Conservation (phyloP, 306 rosid species). For the Glycyrrhiza uralensis region DNA sequence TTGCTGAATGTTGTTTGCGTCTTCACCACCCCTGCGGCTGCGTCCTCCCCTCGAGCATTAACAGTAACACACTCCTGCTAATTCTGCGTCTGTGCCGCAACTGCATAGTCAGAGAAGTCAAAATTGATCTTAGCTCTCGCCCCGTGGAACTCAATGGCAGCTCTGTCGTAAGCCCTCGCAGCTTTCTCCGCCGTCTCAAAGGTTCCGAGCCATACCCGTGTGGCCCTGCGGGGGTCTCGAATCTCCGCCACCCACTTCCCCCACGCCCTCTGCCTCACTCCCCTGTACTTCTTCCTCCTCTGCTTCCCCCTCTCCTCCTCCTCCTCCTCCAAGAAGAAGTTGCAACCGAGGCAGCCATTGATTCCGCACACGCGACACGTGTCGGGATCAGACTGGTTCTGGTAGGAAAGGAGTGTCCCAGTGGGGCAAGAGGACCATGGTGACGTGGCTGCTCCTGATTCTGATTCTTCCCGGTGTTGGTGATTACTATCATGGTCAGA, state of each 20-base stretch:
- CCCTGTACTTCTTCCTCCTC: slow-evolving; percentile 31
- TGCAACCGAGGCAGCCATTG: slow-evolving; percentile 50
- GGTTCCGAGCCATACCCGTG: slow-evolving; percentile 58
- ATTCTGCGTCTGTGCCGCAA: not conserved
- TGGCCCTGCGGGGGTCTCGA: slow-evolving; percentile 38
- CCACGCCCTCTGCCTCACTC: slow-evolving; percentile 65
- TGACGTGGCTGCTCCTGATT: not conserved
- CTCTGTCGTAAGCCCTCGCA: slow-evolving; percentile 60
- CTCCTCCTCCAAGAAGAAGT: not conserved
- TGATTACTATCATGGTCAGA: not conserved
- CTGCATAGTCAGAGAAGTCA: slow-evolving; percentile 5
- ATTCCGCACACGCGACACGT: slow-evolving; percentile 35
- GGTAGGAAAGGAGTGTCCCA: not conserved
- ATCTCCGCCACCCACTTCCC: slow-evolving; percentile 75
- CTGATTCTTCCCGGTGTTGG: not conserved
- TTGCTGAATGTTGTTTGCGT: not conserved
- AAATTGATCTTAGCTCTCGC: slow-evolving; percentile 48
- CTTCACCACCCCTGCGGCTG: not conserved
- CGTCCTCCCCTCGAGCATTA: not conserved
- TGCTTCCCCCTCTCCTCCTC: not conserved
- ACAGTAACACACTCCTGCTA: not conserved
- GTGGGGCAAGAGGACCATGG: not conserved
- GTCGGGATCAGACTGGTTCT: not conserved
- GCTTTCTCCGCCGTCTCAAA: slow-evolving; percentile 52
- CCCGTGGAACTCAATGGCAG: slow-evolving; percentile 49